Conservation (phyloP, 2,329 filamentous ascomycete species). For the Cercospora sesami region DNA sequence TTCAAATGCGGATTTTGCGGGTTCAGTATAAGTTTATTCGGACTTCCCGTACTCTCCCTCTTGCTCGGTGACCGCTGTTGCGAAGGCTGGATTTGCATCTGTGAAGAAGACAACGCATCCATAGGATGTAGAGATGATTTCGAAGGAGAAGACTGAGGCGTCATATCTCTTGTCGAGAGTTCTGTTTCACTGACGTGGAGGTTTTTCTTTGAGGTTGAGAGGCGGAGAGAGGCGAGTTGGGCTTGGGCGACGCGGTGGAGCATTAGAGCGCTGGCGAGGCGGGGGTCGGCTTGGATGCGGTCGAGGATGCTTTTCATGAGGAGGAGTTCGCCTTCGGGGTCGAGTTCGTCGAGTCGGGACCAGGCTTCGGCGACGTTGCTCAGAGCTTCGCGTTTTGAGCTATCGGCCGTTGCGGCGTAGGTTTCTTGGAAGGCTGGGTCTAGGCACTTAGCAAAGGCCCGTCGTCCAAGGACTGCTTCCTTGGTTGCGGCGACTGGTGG, state of each 20-base stretch:
- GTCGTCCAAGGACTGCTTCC: constrained; percentile 77
- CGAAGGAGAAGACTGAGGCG: constrained; percentile 33
- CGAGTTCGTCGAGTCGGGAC: constrained; percentile 76
- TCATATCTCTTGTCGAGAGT: constrained; percentile 26
- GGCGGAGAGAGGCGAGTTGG: constrained; percentile 40
- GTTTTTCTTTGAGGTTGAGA: constrained; percentile 33
- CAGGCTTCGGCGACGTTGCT: constrained; percentile 83
- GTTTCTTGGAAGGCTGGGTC: constrained; percentile 83
- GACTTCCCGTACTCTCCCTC: constrained; percentile 30
- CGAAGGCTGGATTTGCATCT: not conserved
- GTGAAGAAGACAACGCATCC: constrained; percentile 13
- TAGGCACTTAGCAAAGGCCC: constrained; percentile 76
- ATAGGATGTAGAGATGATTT: constrained; percentile 24
- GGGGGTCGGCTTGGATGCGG: constrained; percentile 68
- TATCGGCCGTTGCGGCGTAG: constrained; percentile 69
- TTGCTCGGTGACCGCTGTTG: constrained; percentile 30
- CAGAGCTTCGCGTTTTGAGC: constrained; percentile 76
- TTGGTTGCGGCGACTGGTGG: constrained; percentile 55
- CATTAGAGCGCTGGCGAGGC: constrained; percentile 55
- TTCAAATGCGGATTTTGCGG: constrained; percentile 83
- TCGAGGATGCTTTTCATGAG: constrained; percentile 76
- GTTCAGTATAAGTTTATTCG: constrained; percentile 70
- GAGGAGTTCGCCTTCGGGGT: constrained; percentile 87
- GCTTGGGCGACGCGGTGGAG: constrained; percentile 38
- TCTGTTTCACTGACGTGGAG: constrained; percentile 25